Conservation (phyloP, 257 asterid species). For the Verbena officinalis region DNA sequence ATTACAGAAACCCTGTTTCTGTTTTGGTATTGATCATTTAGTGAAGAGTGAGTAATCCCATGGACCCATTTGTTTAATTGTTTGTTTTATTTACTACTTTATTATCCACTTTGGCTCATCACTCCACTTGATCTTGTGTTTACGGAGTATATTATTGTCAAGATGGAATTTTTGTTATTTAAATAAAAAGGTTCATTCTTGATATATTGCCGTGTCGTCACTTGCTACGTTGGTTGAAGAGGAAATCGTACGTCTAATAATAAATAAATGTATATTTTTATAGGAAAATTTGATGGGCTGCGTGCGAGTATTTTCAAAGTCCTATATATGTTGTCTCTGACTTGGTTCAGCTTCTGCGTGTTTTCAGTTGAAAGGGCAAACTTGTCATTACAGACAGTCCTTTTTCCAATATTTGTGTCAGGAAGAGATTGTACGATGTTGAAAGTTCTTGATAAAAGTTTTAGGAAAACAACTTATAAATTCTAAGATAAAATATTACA, state of each 20-base stretch:
- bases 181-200: neutral
- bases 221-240: neutral
- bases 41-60: neutral
- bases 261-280: neutral
- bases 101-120: constrained; percentile 13
- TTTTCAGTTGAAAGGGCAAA: constrained; percentile 3
- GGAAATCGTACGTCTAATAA: neutral
- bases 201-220: neutral
- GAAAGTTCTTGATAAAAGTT: no score
- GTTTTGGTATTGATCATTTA: neutral
- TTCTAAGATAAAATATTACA: no score
- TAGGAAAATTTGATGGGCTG: constrained; percentile 7
- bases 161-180: neutral
- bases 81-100: neutral
- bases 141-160: neutral
- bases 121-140: neutral
- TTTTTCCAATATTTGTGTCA: no score
- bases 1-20: constrained; percentile 11
- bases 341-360: constrained; percentile 2
- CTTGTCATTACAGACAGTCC: neutral
- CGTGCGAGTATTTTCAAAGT: neutral
- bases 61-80: constrained; percentile 20
- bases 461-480: no score
- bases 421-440: no score
- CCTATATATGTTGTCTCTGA: constrained; percentile 20